Evolutionary conservation across 768 basidiomycete species (phyloP).

Genomic region (Scleroderma citrinum): DNA sequence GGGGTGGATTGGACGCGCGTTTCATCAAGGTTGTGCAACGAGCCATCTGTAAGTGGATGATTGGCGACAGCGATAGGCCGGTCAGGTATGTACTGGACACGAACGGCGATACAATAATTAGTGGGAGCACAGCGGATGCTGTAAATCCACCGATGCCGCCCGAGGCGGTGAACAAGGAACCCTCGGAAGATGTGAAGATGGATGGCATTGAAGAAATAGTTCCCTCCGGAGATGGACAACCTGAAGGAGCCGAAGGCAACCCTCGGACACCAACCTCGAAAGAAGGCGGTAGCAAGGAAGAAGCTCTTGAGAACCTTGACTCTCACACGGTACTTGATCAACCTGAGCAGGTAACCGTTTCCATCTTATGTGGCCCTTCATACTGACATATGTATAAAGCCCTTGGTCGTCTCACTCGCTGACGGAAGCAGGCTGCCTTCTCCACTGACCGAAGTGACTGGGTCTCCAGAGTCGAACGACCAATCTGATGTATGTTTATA

Average conservation of each 20-base stretch:
- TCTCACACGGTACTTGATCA: slow-evolving; percentile 12
- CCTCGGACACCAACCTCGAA: not conserved
- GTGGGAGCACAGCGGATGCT: not conserved
- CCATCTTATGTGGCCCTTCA: not conserved
- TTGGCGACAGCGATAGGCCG: slow-evolving; percentile 9
- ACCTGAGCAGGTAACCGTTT: slow-evolving; percentile 14
- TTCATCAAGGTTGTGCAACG: slow-evolving; percentile 35
- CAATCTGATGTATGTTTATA: slow-evolving; percentile 23
- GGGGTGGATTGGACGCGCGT: slow-evolving; percentile 32
- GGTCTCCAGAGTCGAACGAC: slow-evolving; percentile 12
- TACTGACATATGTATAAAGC: not conserved
- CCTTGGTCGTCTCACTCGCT: not conserved
- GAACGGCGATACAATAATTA: not conserved
- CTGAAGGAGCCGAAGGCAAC: not conserved
- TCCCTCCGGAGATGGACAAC: not conserved
- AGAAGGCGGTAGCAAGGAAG: not conserved
- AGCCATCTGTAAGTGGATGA: slow-evolving; percentile 23
- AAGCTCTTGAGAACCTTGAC: slow-evolving; percentile 3
- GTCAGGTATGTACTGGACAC: slow-evolving; percentile 6
- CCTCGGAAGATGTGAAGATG: slow-evolving; percentile 12
- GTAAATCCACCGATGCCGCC: not conserved
- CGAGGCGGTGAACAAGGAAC: not conserved
- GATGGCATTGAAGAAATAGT: slow-evolving; percentile 12
- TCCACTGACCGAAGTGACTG: slow-evolving; percentile 9
- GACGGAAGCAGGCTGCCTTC: not conserved